A percentile compares a stretch with the other conserved stretches of the same genome.
Conservation (phyloP, 805 yeast species). For the Yarrowia hollandica region DNA sequence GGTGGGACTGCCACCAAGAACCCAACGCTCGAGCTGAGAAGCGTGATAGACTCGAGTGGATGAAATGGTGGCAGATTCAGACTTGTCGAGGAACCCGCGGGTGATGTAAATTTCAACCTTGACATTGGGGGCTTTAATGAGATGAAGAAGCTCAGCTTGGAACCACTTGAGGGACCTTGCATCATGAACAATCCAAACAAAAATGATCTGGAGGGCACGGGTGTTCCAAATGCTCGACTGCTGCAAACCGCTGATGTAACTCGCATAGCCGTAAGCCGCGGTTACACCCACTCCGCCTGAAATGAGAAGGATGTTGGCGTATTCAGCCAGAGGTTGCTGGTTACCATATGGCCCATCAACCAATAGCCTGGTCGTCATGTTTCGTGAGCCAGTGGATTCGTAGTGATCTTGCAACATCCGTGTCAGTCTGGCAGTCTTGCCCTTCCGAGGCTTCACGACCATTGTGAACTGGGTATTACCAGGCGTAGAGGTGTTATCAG, state of each 20-base stretch:
- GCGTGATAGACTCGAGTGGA: constrained; percentile 15
- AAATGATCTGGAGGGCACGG: background rate
- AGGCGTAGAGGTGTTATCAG: constrained; percentile 6
- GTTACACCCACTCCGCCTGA: constrained; percentile 12
- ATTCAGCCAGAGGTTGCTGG: background rate
- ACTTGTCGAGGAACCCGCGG: background rate
- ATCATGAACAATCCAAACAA: constrained; percentile 16
- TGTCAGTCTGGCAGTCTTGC: constrained; percentile 1
- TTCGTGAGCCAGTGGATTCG: constrained; percentile 1
- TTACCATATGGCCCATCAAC: constrained; percentile 22
- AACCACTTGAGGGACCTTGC: constrained; percentile 13
- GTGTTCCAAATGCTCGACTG: background rate
- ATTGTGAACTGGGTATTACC: constrained; percentile 12
- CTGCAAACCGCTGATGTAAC: background rate
- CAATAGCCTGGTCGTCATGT: background rate
- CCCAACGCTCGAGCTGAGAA: constrained; percentile 13
- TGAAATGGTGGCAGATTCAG: background rate
- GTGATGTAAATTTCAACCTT: constrained; percentile 17
- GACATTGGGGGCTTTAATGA: constrained; percentile 12
- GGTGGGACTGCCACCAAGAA: constrained; percentile 11
- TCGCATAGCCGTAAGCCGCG: constrained; percentile 21
- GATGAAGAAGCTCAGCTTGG: constrained; percentile 6
- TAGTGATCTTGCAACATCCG: constrained; percentile 21
- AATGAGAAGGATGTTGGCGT: constrained; percentile 12
- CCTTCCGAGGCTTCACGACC: constrained; percentile 21